These are phyloP conservation scores for Myriangium duriaei DNA, from an alignment of 2,329 filamentous ascomycete species.

Conservation along the genomic window DNA sequence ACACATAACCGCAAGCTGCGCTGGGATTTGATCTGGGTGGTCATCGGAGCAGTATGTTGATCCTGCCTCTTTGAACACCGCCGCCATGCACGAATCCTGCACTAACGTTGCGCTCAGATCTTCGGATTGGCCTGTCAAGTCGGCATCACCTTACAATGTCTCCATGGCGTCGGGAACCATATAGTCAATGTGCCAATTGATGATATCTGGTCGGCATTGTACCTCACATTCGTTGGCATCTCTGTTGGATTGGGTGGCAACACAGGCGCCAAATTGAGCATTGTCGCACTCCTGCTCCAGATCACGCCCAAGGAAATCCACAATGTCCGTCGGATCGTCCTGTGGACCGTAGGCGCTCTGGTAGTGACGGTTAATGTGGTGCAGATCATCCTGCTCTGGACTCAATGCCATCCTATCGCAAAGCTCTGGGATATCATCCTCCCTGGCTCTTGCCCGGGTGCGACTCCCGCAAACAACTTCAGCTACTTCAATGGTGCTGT, in stretches of 20 bases:
- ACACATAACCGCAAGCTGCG: constrained; percentile 1
- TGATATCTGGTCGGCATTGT: constrained; percentile 2
- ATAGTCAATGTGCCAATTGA: background rate
- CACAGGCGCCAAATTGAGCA: constrained; percentile 4
- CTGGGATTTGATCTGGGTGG: constrained; percentile 9
- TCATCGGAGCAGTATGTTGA: constrained; percentile 5
- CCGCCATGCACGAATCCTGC: too few relatives aligned
- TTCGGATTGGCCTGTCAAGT: constrained; percentile 3
- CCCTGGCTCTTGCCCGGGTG: constrained; percentile 2
- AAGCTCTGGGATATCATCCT: constrained; percentile 3
- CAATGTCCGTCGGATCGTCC: constrained; percentile 4
- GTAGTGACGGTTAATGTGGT: constrained; percentile 1
- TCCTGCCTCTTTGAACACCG: too few relatives aligned
- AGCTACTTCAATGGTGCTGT: constrained; percentile 7
- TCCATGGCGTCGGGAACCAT: constrained; percentile 4
- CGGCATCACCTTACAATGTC: constrained; percentile 2
- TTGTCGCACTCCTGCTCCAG: constrained; percentile 6
- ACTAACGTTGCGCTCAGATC: background rate
- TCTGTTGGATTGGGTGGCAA: constrained; percentile 1
- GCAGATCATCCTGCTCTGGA: constrained; percentile 5
- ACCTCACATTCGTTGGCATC: constrained; percentile 5
- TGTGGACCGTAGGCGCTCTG: constrained; percentile 4
- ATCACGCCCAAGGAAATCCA: constrained; percentile 1
- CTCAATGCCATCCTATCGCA: constrained; percentile 3
- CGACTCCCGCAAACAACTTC: constrained; percentile 2